Percentiles rank a stretch among this genome's conserved stretches.
Evolutionary conservation across 192 early-diverging fungal genomes (phyloP).

Genomic region (Entomortierella chlamydospora): DNA sequence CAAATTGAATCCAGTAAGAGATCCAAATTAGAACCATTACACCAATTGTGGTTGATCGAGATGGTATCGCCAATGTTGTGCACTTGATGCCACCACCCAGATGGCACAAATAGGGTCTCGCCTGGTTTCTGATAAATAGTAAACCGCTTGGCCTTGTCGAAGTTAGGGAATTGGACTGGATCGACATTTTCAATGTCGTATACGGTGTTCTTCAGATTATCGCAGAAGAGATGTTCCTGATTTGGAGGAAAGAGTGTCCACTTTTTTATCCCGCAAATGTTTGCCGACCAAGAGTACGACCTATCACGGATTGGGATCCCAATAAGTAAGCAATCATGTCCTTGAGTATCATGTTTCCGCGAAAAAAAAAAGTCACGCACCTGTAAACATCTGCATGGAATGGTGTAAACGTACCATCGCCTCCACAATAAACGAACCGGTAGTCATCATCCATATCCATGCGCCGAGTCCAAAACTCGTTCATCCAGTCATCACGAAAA

Average conservation of each 20-base stretch:
- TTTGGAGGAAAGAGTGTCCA: constrained; percentile 78
- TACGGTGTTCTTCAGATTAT: constrained; percentile 65
- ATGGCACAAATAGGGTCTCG: constrained; percentile 79
- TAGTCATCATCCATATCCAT: constrained; percentile 69
- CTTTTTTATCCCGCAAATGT: constrained; percentile 76
- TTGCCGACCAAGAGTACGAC: constrained; percentile 82
- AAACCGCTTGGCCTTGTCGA: constrained; percentile 57
- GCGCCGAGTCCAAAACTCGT: constrained; percentile 65
- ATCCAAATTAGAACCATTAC: constrained; percentile 70
- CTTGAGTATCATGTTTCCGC: constrained; percentile 44
- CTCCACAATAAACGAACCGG: constrained; percentile 79
- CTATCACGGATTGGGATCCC: constrained; percentile 8
- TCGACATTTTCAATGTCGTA: constrained; percentile 66
- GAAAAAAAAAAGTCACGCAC: constrained; percentile 69
- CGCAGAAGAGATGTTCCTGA: constrained; percentile 71
- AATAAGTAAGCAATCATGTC: background rate
- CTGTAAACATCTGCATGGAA: constrained; percentile 83
- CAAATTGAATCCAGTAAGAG: constrained; percentile 59
- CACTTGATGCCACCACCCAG: constrained; percentile 82
- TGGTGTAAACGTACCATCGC: constrained; percentile 76
- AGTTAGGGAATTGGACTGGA: constrained; percentile 59
- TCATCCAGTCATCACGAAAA: constrained; percentile 79
- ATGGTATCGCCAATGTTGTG: constrained; percentile 76
- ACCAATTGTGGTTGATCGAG: constrained; percentile 86
- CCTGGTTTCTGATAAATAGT: constrained; percentile 70